Conservation (phyloP, 1,284 basidiomycete genomes). For the Microstroma glucosiphilum region DNA sequence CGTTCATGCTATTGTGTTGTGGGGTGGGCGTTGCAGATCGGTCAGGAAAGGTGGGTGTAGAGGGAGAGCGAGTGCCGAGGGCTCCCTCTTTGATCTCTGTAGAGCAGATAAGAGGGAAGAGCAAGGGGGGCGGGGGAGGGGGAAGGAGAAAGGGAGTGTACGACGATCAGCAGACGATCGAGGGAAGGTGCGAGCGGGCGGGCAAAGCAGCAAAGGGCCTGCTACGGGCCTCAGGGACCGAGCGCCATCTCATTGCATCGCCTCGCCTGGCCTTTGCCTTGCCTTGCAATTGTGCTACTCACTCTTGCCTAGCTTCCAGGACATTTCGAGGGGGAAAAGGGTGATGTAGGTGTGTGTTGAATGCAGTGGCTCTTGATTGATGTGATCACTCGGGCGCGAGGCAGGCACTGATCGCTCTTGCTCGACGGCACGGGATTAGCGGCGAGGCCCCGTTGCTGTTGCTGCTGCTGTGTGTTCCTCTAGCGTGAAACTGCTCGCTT, state of each 20-base stretch:
- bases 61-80: slow-evolving; percentile 30
- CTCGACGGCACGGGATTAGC: neutral
- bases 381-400: neutral
- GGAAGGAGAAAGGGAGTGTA: too few species aligned
- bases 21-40: slow-evolving; percentile 42
- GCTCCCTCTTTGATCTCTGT: slow-evolving; percentile 38
- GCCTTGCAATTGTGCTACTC: slow-evolving; percentile 15
- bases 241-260: too few species aligned
- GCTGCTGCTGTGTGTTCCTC: too few species aligned
- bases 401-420: neutral
- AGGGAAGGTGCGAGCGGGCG: too few species aligned
- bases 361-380: neutral
- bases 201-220: too few species aligned
- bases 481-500: too few species aligned
- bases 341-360: neutral
- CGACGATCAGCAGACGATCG: too few species aligned
- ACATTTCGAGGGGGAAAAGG: slow-evolving; percentile 20
- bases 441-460: neutral
- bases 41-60: slow-evolving; percentile 11
- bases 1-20: slow-evolving; percentile 20
- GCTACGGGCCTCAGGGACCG: too few species aligned
- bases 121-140: too few species aligned
- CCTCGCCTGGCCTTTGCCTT: neutral
- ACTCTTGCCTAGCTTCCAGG: slow-evolving; percentile 46
- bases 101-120: neutral